A percentile compares a stretch with the other conserved stretches of the same genome.
Evolutionary conservation across 2,329 filamentous ascomycete genomes (phyloP).

Genomic region (Pestalotiopsis sp.): DNA sequence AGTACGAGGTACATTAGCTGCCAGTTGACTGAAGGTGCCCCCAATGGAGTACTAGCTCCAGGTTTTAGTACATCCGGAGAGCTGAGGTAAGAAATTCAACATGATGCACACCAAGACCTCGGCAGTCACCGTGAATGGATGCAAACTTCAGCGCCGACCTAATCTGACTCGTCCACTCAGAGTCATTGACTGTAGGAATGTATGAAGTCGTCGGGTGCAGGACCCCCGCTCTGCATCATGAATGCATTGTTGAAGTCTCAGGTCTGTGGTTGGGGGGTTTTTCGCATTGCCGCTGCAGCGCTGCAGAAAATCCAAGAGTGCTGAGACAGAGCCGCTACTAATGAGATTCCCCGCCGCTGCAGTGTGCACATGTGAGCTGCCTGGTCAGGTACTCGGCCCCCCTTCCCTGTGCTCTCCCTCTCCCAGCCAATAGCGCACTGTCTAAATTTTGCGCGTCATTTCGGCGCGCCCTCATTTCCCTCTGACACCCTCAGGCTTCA

Average conservation of each 20-base stretch:
- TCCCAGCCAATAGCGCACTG: neutral
- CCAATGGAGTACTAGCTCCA: no score
- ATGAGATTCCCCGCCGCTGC: neutral
- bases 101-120: neutral
- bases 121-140: neutral
- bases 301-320: neutral
- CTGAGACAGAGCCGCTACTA: neutral
- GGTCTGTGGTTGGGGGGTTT: neutral
- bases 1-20: no score
- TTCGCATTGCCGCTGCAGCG: conserved; percentile 2
- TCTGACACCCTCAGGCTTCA: conserved; percentile 23
- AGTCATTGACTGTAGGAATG: neutral
- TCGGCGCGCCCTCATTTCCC: conserved; percentile 17
- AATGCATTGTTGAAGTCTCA: neutral
- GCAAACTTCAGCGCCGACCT: neutral
- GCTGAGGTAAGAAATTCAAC: neutral
- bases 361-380: neutral
- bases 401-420: neutral
- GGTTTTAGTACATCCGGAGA: no score
- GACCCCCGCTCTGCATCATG: neutral
- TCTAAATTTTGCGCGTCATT: conserved; percentile 16
- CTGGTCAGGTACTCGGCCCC: neutral
- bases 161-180: neutral
- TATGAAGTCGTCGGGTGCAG: neutral
- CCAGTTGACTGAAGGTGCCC: no score